These are phyloP conservation scores for Collariella sp. DNA, from an alignment of 495 filamentous ascomycete genomes.

Conservation along the genomic window DNA sequence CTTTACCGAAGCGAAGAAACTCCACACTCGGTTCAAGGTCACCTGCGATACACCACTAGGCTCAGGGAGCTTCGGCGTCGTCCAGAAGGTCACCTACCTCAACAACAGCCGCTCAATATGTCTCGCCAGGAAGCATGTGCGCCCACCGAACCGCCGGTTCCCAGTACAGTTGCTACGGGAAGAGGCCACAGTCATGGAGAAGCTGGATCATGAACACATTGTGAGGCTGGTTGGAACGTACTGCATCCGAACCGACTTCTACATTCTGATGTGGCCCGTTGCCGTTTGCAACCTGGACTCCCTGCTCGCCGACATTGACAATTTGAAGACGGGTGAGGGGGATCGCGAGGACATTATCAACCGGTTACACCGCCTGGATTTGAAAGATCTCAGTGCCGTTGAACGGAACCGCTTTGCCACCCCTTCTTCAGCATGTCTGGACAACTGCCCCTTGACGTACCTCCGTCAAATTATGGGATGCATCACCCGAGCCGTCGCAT, in stretches of 20 bases:
- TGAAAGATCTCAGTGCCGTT: conserved; percentile 22
- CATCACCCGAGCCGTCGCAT: conserved; percentile 32
- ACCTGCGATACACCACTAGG: conserved; percentile 22
- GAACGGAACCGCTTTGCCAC: not conserved
- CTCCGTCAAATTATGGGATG: conserved; percentile 31
- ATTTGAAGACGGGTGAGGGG: conserved; percentile 20
- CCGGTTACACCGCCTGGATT: conserved; percentile 25
- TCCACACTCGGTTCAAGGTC: conserved; percentile 25
- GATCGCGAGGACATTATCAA: conserved; percentile 27
- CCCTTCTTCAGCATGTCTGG: not conserved
- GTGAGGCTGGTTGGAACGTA: conserved; percentile 38
- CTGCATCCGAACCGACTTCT: conserved; percentile 26
- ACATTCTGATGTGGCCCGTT: conserved; percentile 36
- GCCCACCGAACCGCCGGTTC: conserved; percentile 14
- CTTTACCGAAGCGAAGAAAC: conserved; percentile 27
- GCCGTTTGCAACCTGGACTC: conserved; percentile 34
- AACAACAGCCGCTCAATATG: conserved; percentile 27
- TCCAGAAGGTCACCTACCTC: conserved; percentile 28
- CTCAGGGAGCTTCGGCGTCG: conserved; percentile 27
- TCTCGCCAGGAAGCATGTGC: conserved; percentile 27
- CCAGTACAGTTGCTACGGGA: conserved; percentile 28
- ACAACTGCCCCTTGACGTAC: conserved; percentile 25
- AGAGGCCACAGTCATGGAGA: conserved; percentile 38
- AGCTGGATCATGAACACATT: conserved; percentile 35
- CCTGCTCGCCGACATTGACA: conserved; percentile 33